A percentile compares a stretch with the other conserved stretches of the same genome.
Evolutionary conservation across 1,139 yeast species (phyloP).

Genomic region (Wickerhamiella pararugosa): DNA sequence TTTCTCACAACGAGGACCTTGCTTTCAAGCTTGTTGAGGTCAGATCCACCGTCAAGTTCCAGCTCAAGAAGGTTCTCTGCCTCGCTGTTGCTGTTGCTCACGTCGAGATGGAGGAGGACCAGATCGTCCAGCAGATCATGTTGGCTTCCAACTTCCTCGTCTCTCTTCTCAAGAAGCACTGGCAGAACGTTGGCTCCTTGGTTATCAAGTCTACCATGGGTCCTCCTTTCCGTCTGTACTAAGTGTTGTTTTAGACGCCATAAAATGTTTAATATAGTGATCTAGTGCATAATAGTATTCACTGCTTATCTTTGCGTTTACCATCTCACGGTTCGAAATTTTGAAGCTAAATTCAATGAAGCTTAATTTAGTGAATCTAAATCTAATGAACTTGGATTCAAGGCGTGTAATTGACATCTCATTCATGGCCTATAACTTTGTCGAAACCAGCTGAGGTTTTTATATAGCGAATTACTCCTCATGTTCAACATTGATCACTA

Average conservation of each 20-base stretch:
- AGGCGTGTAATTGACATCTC: too few relatives aligned
- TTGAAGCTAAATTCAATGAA: too few relatives aligned
- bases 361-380: too few relatives aligned
- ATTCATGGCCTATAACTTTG: too few relatives aligned
- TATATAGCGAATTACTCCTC: too few relatives aligned
- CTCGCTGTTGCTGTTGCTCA: conserved; percentile 91
- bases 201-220: conserved; percentile 99
- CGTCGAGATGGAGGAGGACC: conserved; percentile 98
- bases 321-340: too few relatives aligned
- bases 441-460: too few relatives aligned
- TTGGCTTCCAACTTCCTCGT: conserved; percentile 99
- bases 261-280: too few relatives aligned
- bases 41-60: conserved; percentile 99
- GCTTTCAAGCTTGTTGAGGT: conserved; percentile 93
- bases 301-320: too few relatives aligned
- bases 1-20: conserved; percentile 97
- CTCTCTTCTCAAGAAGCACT: conserved; percentile 99
- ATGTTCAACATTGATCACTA: too few relatives aligned
- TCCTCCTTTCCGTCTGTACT: conserved; percentile 99
- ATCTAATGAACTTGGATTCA: too few relatives aligned
- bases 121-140: conserved; percentile 94
- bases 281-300: too few relatives aligned
- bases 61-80: conserved; percentile 83
- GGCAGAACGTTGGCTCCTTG: conserved; percentile 99
- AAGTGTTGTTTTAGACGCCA: conserved; percentile 22